A percentile compares a stretch with the other conserved stretches of the same genome.
These are phyloP conservation scores for Paraleonurus japonicus DNA, from an alignment of 257 asterid genomes.

Conservation along the genomic window DNA sequence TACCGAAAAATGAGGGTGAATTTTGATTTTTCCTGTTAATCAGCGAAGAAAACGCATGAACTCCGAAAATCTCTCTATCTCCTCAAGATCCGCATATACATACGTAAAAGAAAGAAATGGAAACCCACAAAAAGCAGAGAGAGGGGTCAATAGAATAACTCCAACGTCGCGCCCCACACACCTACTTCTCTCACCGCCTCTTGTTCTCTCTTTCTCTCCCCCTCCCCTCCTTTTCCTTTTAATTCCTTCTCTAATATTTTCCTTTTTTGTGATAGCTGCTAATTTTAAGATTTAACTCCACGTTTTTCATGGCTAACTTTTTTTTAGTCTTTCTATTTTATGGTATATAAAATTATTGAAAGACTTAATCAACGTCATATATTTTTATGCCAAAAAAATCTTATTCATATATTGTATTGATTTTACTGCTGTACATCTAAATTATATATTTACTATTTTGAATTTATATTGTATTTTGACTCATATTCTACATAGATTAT, in stretches of 20 bases:
- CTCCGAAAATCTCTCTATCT: slow-evolving; percentile 13
- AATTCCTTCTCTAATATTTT: not conserved
- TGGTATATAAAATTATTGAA: no score
- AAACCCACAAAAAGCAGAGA: slow-evolving; percentile 11
- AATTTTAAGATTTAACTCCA: not conserved
- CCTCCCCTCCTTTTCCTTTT: not conserved
- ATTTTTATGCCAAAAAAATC: no score
- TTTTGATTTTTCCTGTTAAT: slow-evolving; percentile 1
- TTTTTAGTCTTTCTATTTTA: no score
- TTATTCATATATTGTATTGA: no score
- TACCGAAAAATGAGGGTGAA: not conserved
- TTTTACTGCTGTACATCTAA: no score
- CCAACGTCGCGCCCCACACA: slow-evolving; percentile 46
- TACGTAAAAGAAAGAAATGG: not conserved
- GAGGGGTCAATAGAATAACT: slow-evolving; percentile 21
- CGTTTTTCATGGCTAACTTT: no score
- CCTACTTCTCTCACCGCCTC: slow-evolving; percentile 21
- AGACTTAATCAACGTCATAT: no score
- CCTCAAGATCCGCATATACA: slow-evolving; percentile 1
- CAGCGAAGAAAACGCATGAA: slow-evolving; percentile 13
- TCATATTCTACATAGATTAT: no score
- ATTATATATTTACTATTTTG: no score
- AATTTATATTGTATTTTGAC: no score
- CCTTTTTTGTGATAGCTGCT: not conserved
- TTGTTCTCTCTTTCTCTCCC: not conserved